Evolutionary conservation across 352 stramenopile species (phyloP).

Genomic region (Globisporangium polare): DNA sequence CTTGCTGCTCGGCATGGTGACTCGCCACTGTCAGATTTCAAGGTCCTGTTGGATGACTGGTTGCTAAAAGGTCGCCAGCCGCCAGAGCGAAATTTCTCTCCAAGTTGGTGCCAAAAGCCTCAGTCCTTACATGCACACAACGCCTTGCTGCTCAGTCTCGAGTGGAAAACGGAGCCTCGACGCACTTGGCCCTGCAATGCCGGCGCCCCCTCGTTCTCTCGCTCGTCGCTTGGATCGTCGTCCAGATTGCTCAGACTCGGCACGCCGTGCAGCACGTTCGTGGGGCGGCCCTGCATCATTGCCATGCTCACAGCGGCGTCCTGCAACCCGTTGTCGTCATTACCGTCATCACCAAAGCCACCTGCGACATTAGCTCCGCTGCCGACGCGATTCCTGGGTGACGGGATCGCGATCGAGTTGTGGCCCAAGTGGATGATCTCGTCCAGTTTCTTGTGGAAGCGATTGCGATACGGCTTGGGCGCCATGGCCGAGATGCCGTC

Average conservation of each 20-base stretch:
- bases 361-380: background rate
- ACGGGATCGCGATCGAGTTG: slow-evolving; percentile 33
- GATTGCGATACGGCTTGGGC: slow-evolving; percentile 55
- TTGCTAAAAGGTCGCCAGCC: no score
- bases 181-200: slow-evolving; percentile 6
- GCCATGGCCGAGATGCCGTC: slow-evolving; percentile 77
- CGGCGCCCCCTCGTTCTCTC: background rate
- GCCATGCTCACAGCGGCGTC: slow-evolving; percentile 84
- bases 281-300: slow-evolving; percentile 40
- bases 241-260: slow-evolving; percentile 1
- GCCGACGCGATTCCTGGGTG: background rate
- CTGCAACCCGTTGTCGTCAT: slow-evolving; percentile 36
- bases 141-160: background rate
- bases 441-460: slow-evolving; percentile 69
- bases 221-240: background rate
- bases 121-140: no score
- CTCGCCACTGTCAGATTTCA: no score
- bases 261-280: slow-evolving; percentile 3
- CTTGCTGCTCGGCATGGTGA: no score
- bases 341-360: background rate
- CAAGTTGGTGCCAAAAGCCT: no score
- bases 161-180: slow-evolving; percentile 4
- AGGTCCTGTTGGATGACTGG: no score
- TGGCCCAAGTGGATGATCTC: slow-evolving; percentile 71
- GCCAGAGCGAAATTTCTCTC: no score